Evolutionary conservation across 371 early-diverging fungal genomes (phyloP), one percentile per base, ranked within the genome.

Genomic region (Dichotomocladium elegans): DNA sequence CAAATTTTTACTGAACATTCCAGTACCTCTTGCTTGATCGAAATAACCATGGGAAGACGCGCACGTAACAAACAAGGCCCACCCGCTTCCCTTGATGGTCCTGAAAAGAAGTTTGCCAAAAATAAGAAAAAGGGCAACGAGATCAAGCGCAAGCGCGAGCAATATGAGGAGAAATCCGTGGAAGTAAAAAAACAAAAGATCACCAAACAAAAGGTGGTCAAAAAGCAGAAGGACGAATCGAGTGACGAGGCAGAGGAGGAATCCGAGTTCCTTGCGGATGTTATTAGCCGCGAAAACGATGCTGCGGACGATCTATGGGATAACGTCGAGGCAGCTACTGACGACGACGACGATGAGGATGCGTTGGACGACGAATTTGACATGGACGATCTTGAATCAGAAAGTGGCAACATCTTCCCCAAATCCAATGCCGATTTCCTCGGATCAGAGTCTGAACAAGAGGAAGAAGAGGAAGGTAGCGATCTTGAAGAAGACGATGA

Each of bases 381-480:
- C 17, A 57, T 58, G 4, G 72, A 58, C 3, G 41, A 44, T 52
- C 48, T 47, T n/a, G 55, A 29, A 41, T 30, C 28, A 4, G 77
- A 64, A 2, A 70, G 66, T n/a, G 79, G 66, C 17, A 60, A 58
- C 11, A 58, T 72, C 15, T 80, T 76, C 35, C 78, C 75, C 55
- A 72, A 81, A 49, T 76, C 68, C 25, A 70, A 72, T 27, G 70
- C 67, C 44, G 80, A 76, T 24, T 80, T 84, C 53, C 69, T 78
- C 40, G 75, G 79, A 51, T 70, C 74, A 50, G 85, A 77, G 31
- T 74, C 70, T 25, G 83, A 84, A 44, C 69, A 63, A 14, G 65
- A 66, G 12, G 69, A 60, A 12, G 66, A 57, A 1, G 56, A 63
- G 14, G 68, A 64, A 5, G 66, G 63, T 3, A 56, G 53, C 3